These are phyloP conservation scores for Lactarius deliciosus DNA, from an alignment of 768 basidiomycete genomes.

Conservation along the genomic window DNA sequence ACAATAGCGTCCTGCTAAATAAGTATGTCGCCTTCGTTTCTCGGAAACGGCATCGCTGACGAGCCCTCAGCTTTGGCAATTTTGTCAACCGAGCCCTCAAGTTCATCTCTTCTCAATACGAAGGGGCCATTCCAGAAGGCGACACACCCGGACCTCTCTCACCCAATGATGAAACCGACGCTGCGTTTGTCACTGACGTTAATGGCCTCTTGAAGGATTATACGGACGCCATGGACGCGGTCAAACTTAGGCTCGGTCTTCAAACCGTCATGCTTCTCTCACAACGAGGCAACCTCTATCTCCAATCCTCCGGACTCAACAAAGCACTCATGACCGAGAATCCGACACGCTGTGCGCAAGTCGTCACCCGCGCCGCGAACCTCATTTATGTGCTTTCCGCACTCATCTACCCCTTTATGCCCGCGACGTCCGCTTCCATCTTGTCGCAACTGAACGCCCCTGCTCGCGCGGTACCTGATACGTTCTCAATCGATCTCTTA, in stretches of 20 bases:
- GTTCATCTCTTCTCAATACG: slow-evolving; percentile 85
- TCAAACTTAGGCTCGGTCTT: slow-evolving; percentile 85
- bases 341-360: slow-evolving; percentile 84
- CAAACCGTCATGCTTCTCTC: slow-evolving; percentile 90
- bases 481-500: slow-evolving; percentile 77
- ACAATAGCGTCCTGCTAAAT: slow-evolving; percentile 91
- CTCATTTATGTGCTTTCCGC: slow-evolving; percentile 88
- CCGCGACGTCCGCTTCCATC: slow-evolving; percentile 78
- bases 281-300: slow-evolving; percentile 85
- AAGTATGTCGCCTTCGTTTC: slow-evolving; percentile 50
- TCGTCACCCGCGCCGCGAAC: slow-evolving; percentile 87
- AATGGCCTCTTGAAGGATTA: slow-evolving; percentile 80
- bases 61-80: slow-evolving; percentile 76
- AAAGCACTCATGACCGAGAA: slow-evolving; percentile 83
- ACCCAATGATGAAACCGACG: slow-evolving; percentile 61
- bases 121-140: slow-evolving; percentile 76
- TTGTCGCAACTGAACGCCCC: slow-evolving; percentile 88
- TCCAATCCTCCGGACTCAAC: slow-evolving; percentile 90
- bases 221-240: slow-evolving; percentile 83
- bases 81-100: slow-evolving; percentile 95
- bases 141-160: slow-evolving; percentile 70
- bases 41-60: not conserved
- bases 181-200: slow-evolving; percentile 75
- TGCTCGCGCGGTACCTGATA: slow-evolving; percentile 71
- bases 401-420: slow-evolving; percentile 95